Evolutionary conservation across 169 alveolate species (phyloP).

Genomic region (Cyclospora cayetanensis): DNA sequence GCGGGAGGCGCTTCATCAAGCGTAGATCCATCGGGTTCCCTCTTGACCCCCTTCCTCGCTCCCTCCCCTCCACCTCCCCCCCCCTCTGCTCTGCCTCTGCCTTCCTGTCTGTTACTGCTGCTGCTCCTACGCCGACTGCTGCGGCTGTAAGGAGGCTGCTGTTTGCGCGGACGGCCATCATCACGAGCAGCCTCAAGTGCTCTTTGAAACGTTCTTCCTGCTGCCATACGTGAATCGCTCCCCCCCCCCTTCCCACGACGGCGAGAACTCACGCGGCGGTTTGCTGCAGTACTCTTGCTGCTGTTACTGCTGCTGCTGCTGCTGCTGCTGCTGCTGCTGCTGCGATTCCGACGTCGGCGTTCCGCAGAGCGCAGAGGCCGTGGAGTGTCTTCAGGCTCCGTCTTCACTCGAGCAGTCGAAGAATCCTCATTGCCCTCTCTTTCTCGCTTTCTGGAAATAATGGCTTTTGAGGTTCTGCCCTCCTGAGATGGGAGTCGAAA

Average conservation of each 20-base stretch:
- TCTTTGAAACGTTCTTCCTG: neutral
- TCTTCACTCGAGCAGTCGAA: neutral
- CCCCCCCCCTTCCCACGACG: neutral
- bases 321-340: conserved; percentile 7
- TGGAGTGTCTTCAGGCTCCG: neutral
- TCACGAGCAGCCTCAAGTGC: neutral
- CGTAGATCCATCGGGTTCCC: conserved; percentile 54
- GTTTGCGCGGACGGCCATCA: neutral
- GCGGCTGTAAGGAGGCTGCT: neutral
- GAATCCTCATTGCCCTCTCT: neutral
- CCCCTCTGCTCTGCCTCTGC: neutral
- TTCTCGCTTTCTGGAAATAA: neutral
- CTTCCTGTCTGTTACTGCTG: neutral
- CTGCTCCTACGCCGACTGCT: conserved; percentile 43
- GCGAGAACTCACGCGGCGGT: neutral
- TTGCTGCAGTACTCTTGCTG: neutral
- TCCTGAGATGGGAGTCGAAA: neutral
- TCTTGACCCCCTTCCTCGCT: conserved; percentile 19
- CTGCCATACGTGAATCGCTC: neutral
- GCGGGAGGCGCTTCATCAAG: conserved; percentile 46
- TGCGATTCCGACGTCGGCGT: neutral
- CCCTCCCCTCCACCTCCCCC: neutral
- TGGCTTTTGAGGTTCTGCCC: neutral
- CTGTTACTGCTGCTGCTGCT: neutral
- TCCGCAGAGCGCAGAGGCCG: neutral